Evolutionary conservation across 2,329 filamentous ascomycete species (phyloP).

Genomic region (Pseudogymnoascus sp.): DNA sequence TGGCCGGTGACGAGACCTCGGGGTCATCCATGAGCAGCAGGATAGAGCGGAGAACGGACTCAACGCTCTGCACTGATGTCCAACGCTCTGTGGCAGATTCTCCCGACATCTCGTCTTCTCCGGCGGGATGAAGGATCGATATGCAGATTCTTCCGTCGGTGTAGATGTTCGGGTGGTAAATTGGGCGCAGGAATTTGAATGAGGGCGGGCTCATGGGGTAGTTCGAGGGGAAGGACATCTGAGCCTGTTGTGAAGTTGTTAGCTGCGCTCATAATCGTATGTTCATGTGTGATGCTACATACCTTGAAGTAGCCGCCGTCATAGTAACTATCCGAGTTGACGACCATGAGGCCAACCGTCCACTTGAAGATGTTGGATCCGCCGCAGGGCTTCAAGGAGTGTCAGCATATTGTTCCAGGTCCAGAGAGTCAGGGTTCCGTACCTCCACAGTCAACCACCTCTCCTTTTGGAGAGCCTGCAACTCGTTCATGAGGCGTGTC

Average conservation of each 20-base stretch:
- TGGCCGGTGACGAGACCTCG: conserved; percentile 86
- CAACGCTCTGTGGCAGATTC: conserved; percentile 85
- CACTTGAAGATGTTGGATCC: conserved; percentile 80
- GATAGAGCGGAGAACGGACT: conserved; percentile 88
- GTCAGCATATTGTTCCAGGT: conserved; percentile 14
- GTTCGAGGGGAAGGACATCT: conserved; percentile 78
- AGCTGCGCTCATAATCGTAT: not conserved
- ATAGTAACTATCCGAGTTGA: conserved; percentile 87
- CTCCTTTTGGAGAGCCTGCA: conserved; percentile 73
- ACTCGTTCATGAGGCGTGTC: conserved; percentile 82
- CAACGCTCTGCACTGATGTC: conserved; percentile 88
- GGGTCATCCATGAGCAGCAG: conserved; percentile 87
- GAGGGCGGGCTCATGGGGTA: conserved; percentile 86
- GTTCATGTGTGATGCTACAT: conserved; percentile 15
- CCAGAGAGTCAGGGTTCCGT: conserved; percentile 24
- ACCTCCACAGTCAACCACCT: conserved; percentile 91
- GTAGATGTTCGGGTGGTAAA: conserved; percentile 94
- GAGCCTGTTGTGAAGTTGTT: conserved; percentile 41
- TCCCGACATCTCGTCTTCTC: conserved; percentile 87
- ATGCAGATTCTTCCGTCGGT: conserved; percentile 86
- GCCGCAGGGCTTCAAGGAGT: conserved; percentile 46
- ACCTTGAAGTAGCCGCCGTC: conserved; percentile 85
- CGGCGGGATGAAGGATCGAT: conserved; percentile 87
- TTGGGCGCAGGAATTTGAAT: conserved; percentile 72
- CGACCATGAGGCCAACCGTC: conserved; percentile 80